Evolutionary conservation across 257 asterid species (phyloP), one percentile per base, ranked within the genome.

Genomic region (Mentha longifolia): DNA sequence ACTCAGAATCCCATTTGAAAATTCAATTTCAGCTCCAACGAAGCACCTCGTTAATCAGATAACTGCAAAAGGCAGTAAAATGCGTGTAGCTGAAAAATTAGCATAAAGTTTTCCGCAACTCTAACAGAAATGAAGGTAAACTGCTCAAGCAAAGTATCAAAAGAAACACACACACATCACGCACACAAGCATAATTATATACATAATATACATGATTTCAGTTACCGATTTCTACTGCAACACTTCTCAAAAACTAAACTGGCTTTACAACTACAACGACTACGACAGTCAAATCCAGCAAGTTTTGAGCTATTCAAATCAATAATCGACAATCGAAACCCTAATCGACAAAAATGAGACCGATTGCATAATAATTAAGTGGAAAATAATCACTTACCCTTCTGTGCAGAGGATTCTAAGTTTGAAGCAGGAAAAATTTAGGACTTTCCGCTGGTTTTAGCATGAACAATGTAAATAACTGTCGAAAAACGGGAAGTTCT

Each of bases 61-160:
- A 72, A 75, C 50, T 77, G 70, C 67, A 60, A 33, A 66, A 55
- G 54, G 73, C 77, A 68, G 72, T 1, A 8, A 68, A 61, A 20
- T 45, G 41, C 22, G 43, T 7, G 62, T 30, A 68, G 17, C 46
- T 28, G 64, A 3, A 70, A 33, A 17, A 72, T 56, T 59, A 64
- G 73, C 70, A 57, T 11, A 47, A 14, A 22, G 12, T n/a, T 15
- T 3, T 42, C 62, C 54, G 39, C n/a, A 58, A 28, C 11, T 17
- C 65, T 4, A 72, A n/a, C 45, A 14, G 42, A 67, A 61, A 12
- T 11, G 37, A 17, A 50, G 12, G 39, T 19, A 59, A 68, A 67
- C 56, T 61, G 37, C 71, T 62, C 19, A 43, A 49, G 72, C 52
- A 47, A 58, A 67, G 56, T 16, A 50, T 17, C 28, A 50, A 50